Evolutionary conservation across 306 rosid species (phyloP).

Genomic region (Mimosa pudica): DNA sequence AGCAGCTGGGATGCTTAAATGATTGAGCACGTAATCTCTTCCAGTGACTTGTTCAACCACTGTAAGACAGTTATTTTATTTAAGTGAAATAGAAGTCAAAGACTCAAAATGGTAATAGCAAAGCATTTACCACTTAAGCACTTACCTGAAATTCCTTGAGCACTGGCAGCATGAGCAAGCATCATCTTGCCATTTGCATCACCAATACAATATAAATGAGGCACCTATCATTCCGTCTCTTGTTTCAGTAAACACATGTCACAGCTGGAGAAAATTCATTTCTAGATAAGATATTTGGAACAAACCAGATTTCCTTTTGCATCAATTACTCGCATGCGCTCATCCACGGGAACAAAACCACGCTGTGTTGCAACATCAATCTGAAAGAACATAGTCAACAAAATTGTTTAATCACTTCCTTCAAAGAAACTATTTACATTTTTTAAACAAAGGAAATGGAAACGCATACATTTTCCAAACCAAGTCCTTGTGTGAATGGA

Average conservation of each 20-base stretch:
- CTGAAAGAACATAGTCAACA: slow-evolving; percentile 50
- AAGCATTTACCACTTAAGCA: slow-evolving; percentile 18
- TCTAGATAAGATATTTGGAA: slow-evolving; percentile 32
- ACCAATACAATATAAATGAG: slow-evolving; percentile 88
- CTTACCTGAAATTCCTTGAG: slow-evolving; percentile 95
- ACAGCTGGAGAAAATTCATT: slow-evolving; percentile 19
- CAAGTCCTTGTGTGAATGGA: slow-evolving; percentile 95
- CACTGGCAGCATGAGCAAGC: slow-evolving; percentile 99
- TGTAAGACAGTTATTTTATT: slow-evolving; percentile 35
- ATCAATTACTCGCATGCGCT: slow-evolving; percentile 89
- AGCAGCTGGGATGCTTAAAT: slow-evolving; percentile 96
- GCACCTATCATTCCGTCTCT: slow-evolving; percentile 63
- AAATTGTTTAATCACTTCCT: slow-evolving; percentile 21
- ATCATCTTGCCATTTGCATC: slow-evolving; percentile 99
- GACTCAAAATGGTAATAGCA: slow-evolving; percentile 16
- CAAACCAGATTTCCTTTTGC: slow-evolving; percentile 81
- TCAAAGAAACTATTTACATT: slow-evolving; percentile 13
- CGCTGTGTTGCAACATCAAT: slow-evolving; percentile 88
- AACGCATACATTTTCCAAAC: slow-evolving; percentile 86
- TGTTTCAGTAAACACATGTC: slow-evolving; percentile 35
- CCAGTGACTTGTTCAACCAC: slow-evolving; percentile 99
- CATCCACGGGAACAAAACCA: slow-evolving; percentile 98
- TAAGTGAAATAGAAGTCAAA: slow-evolving; percentile 22
- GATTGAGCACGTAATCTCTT: slow-evolving; percentile 93
- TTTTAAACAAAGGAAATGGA: slow-evolving; percentile 28